phyloP scores from a whole-genome alignment of 179 eudicot genomes.

The Camellia oleifera region DNA sequence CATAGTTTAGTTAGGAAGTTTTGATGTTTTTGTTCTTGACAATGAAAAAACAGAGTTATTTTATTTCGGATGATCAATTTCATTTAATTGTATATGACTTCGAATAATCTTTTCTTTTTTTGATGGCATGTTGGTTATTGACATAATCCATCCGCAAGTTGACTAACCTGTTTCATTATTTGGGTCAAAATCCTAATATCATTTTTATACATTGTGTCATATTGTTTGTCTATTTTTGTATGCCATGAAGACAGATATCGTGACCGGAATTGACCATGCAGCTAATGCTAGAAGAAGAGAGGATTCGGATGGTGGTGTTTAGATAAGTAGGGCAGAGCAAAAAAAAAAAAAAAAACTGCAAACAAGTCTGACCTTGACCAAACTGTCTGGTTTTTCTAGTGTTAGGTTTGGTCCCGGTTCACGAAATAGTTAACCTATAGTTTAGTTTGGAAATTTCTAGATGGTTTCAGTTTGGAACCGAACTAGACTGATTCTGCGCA shows the following conservation, averaged over 20 bases:
- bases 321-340: background rate
- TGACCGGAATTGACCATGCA: background rate
- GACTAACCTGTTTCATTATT: background rate
- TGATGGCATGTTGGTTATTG: conserved; percentile 5
- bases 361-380: no score
- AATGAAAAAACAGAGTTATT: conserved; percentile 15
- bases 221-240: background rate
- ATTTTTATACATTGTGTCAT: background rate
- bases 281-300: background rate
- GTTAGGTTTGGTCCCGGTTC: no score
- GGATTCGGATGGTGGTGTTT: background rate
- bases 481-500: no score
- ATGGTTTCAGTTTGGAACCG: no score
- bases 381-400: no score
- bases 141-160: conserved; percentile 7
- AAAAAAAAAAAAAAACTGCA: no score
- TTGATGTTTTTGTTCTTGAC: conserved; percentile 6
- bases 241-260: background rate
- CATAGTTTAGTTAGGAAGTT: conserved; percentile 11
- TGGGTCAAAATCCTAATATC: background rate
- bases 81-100: conserved; percentile 15
- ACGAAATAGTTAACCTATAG: no score
- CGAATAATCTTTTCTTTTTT: background rate
- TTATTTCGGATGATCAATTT: conserved; percentile 4
- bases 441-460: background rate